phyloP scores from a whole-genome alignment of 495 filamentous ascomycete genomes.

The Neurospora cerealis region DNA sequence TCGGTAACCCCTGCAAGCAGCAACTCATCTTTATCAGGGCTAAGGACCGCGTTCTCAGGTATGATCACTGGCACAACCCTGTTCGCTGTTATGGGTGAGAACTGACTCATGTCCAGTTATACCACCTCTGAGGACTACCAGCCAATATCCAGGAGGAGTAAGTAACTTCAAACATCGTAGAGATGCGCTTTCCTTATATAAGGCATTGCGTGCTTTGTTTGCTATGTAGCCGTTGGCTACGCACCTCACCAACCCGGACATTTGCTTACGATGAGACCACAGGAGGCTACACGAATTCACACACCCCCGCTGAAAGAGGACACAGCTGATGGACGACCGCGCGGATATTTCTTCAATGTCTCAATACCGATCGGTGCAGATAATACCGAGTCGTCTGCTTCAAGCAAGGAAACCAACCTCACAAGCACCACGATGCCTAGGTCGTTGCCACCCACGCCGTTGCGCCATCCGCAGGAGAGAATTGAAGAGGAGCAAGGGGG shows the following conservation, averaged over 20 bases:
- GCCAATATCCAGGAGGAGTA: conserved; percentile 17
- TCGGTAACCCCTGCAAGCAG: not conserved
- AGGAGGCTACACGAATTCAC: conserved; percentile 39
- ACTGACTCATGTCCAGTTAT: not conserved
- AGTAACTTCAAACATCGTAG: not conserved
- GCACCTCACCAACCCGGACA: not conserved
- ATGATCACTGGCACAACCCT: not conserved
- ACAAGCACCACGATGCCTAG: not conserved
- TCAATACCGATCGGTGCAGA: not conserved
- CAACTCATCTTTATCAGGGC: not conserved
- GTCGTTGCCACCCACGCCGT: not conserved
- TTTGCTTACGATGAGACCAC: not conserved
- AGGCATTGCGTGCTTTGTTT: conserved; percentile 7
- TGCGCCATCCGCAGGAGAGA: not conserved
- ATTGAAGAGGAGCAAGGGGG: not conserved
- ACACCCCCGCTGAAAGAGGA: conserved; percentile 35
- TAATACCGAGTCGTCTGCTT: not conserved
- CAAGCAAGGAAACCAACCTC: not conserved
- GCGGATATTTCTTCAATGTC: conserved; percentile 43
- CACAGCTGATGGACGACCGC: conserved; percentile 18
- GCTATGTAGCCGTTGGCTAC: conserved; percentile 8
- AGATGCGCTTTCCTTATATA: not conserved
- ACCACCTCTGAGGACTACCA: not conserved
- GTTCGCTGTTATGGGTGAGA: not conserved
- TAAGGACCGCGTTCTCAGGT: not conserved